phyloP scores from a whole-genome alignment of 306 rosid genomes.

The Prinsepia uniflora region DNA sequence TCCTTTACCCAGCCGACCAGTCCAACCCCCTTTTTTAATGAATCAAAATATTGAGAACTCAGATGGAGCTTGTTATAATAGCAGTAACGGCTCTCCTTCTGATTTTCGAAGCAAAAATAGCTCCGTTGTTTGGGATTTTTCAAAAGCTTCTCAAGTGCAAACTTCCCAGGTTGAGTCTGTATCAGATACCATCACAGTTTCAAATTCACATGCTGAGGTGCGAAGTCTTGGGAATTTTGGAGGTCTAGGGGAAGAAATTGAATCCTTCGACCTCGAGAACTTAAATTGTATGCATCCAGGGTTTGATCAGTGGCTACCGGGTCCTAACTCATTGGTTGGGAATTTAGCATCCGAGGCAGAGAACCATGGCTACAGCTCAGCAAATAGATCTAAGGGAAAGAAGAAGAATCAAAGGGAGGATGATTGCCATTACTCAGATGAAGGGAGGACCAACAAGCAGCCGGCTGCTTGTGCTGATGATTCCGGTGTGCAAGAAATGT shows the following conservation, averaged over 20 bases:
- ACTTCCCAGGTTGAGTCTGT: slow-evolving; percentile 26
- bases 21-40: not conserved
- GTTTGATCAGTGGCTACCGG: slow-evolving; percentile 2
- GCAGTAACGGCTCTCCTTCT: not conserved
- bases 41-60: slow-evolving; percentile 13
- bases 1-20: slow-evolving; percentile 8
- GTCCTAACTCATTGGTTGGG: not conserved
- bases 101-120: slow-evolving; percentile 16
- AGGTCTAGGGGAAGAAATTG: slow-evolving; percentile 14
- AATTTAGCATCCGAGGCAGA: not conserved
- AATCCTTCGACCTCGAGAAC: slow-evolving; percentile 18
- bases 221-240: slow-evolving; percentile 12
- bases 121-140: slow-evolving; percentile 20
- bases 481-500: slow-evolving; percentile 25
- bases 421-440: slow-evolving; percentile 14
- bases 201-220: slow-evolving; percentile 18
- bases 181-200: slow-evolving; percentile 15
- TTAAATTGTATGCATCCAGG: not conserved
- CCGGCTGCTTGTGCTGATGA: slow-evolving; percentile 26
- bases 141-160: slow-evolving; percentile 15
- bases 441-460: slow-evolving; percentile 34
- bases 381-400: slow-evolving; percentile 24
- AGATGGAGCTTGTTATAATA: slow-evolving; percentile 15
- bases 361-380: not conserved
- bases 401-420: slow-evolving; percentile 25